phyloP scores from a whole-genome alignment of 768 basidiomycete genomes.

The Lactarius vividus region DNA sequence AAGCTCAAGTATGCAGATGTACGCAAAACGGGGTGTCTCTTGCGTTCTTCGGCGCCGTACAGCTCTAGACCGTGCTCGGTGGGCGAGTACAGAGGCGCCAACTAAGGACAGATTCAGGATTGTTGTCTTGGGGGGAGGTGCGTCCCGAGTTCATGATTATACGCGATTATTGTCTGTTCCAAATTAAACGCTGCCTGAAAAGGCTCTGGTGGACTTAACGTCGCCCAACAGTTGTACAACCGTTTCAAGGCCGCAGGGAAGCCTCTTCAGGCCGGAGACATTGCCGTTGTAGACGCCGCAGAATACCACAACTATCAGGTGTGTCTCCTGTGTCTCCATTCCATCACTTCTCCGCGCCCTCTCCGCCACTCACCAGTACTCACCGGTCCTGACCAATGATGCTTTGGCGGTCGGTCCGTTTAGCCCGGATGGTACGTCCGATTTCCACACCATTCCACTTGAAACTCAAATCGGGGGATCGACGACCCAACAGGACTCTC shows the following conservation, averaged over 20 bases:
- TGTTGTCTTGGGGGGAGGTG: constrained; percentile 85
- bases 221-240: constrained; percentile 85
- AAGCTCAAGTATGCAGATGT: constrained; percentile 1
- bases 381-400: constrained; percentile 9
- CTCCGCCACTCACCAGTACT: constrained; percentile 3
- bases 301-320: constrained; percentile 86
- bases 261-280: constrained; percentile 66
- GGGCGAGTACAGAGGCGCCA: constrained; percentile 39
- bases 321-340: constrained; percentile 23
- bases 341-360: background rate
- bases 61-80: constrained; percentile 21
- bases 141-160: constrained; percentile 30
- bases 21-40: constrained; percentile 22
- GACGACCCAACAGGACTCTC: constrained; percentile 73
- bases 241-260: constrained; percentile 71
- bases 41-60: constrained; percentile 1
- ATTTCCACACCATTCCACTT: constrained; percentile 4
- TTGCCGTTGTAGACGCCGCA: constrained; percentile 82
- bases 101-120: constrained; percentile 69
- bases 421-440: constrained; percentile 83
- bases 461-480: background rate
- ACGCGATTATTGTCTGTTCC: background rate
- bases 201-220: constrained; percentile 81
- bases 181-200: constrained; percentile 8
- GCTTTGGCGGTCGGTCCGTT: constrained; percentile 23